A percentile compares a stretch with the other conserved stretches of the same genome.
Evolutionary conservation across 2,329 filamentous ascomycete genomes (phyloP).

Genomic region (Botryotinia narcissicola): DNA sequence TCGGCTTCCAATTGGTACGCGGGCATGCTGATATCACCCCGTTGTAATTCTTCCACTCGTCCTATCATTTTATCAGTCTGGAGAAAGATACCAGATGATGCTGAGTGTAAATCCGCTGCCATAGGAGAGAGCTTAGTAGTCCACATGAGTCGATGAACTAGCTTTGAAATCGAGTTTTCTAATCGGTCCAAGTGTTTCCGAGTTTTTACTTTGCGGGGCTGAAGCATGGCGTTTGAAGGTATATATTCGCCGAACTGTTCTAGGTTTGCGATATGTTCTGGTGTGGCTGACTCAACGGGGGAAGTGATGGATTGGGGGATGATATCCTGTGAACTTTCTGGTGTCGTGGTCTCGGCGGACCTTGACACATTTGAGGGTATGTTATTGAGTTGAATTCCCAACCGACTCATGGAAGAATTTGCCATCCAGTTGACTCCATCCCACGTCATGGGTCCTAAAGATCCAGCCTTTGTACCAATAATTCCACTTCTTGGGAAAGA

Average conservation of each 20-base stretch:
- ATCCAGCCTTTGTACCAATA: conserved; percentile 2
- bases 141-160: conserved; percentile 30
- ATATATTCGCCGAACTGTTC: conserved; percentile 13
- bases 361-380: not conserved
- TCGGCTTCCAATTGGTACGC: conserved; percentile 24
- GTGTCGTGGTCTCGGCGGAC: not conserved
- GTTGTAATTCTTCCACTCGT: conserved; percentile 26
- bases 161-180: conserved; percentile 28
- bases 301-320: not conserved
- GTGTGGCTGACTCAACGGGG: not conserved
- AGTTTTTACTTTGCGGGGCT: conserved; percentile 28
- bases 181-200: conserved; percentile 29
- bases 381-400: not conserved
- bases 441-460: conserved; percentile 11
- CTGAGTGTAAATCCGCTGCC: not conserved
- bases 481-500: conserved; percentile 1
- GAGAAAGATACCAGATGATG: conserved; percentile 10
- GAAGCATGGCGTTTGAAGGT: not conserved
- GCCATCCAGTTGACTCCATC: conserved; percentile 2
- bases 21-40: conserved; percentile 26
- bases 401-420: not conserved
- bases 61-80: conserved; percentile 27
- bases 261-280: not conserved
- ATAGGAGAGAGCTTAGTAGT: conserved; percentile 21
- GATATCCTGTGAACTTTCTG: not conserved